phyloP scores from a whole-genome alignment of 352 stramenopile species.

The Globisporangium heterothallicum region DNA sequence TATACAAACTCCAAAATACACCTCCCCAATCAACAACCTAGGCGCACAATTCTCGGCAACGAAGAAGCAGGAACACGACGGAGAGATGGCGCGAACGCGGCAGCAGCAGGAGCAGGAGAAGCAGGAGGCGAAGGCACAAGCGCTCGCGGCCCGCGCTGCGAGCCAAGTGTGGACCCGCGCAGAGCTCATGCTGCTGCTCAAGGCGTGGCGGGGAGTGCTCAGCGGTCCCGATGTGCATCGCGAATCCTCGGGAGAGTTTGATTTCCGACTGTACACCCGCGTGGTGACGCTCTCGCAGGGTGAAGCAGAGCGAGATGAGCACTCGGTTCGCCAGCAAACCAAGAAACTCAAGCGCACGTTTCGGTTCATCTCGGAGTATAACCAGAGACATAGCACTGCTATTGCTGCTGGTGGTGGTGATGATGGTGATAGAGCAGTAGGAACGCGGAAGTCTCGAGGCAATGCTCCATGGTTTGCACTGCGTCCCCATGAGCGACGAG shows the following conservation, averaged over 20 bases:
- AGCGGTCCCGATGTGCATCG: not conserved
- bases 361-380: constrained; percentile 6
- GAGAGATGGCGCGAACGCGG: not conserved
- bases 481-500: not conserved
- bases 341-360: constrained; percentile 7
- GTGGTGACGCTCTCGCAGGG: not conserved
- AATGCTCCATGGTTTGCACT: not conserved
- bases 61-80: not conserved
- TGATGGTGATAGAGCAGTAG: not conserved
- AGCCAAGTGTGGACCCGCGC: constrained; percentile 10
- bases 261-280: constrained; percentile 4
- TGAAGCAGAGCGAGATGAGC: not conserved
- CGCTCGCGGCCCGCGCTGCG: too few species aligned
- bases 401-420: too few species aligned
- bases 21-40: not conserved
- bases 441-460: too few species aligned
- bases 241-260: constrained; percentile 6
- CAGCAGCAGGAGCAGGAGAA: constrained; percentile 5
- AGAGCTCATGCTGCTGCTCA: constrained; percentile 7
- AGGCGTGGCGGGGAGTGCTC: constrained; percentile 8
- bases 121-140: not conserved
- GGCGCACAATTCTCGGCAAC: not conserved
- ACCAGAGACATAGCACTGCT: constrained; percentile 3
- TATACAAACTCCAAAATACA: too few species aligned
- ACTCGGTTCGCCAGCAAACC: not conserved